Conservation (phyloP, 2,329 filamentous ascomycete genomes). For the Ramularia endophylla region DNA sequence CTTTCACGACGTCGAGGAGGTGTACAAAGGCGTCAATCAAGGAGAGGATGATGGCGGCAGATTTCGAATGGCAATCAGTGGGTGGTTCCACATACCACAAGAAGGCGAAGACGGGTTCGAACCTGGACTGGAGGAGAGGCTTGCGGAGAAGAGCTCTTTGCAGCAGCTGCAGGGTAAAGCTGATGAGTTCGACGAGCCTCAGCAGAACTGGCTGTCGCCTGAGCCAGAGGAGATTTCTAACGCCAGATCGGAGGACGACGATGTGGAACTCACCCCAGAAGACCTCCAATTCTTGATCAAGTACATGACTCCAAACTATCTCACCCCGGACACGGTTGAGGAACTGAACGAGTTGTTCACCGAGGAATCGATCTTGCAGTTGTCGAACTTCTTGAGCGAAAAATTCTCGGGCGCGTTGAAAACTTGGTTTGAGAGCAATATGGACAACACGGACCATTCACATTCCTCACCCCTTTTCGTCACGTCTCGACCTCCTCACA, state of each 20-base stretch:
- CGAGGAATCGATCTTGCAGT: conserved; percentile 75
- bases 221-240: conserved; percentile 30
- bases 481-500: conserved; percentile 76
- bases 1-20: conserved; percentile 98
- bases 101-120: conserved; percentile 88
- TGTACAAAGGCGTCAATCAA: conserved; percentile 64
- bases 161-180: conserved; percentile 90
- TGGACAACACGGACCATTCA: too few relatives aligned
- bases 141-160: conserved; percentile 83
- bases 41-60: conserved; percentile 64
- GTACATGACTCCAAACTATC: conserved; percentile 83
- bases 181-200: conserved; percentile 80
- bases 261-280: conserved; percentile 61
- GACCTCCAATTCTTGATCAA: conserved; percentile 87
- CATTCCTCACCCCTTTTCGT: conserved; percentile 18
- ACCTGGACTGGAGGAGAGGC: conserved; percentile 77
- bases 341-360: conserved; percentile 74
- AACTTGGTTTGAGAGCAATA: conserved; percentile 64
- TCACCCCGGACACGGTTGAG: conserved; percentile 86
- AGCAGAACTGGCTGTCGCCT: conserved; percentile 49
- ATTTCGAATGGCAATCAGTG: conserved; percentile 94
- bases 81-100: conserved; percentile 98
- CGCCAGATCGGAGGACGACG: conserved; percentile 55
- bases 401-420: conserved; percentile 71
- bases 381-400: conserved; percentile 70